These are phyloP conservation scores for Fusarium denticulatum DNA, from an alignment of 2,329 filamentous ascomycete species.

Conservation along the genomic window DNA sequence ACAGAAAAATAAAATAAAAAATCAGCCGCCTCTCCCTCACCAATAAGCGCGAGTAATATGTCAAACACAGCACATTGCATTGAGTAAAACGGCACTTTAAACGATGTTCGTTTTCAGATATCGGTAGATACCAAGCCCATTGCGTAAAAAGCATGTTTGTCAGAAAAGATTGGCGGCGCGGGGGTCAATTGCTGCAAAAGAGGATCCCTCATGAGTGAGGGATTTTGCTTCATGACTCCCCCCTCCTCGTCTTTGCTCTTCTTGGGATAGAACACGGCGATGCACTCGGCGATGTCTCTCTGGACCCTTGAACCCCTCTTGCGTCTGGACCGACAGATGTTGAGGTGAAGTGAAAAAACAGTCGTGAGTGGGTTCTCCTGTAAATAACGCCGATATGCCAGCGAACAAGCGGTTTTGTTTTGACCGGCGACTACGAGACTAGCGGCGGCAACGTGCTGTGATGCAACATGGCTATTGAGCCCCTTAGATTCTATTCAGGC, in stretches of 20 bases:
- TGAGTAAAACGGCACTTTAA: constrained; percentile 31
- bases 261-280: constrained; percentile 39
- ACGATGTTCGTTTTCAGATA: constrained; percentile 29
- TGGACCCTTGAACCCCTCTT: constrained; percentile 36
- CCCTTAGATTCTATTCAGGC: constrained; percentile 1
- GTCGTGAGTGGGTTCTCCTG: constrained; percentile 25
- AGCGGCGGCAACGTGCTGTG: constrained; percentile 33
- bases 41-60: constrained; percentile 22
- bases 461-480: constrained; percentile 21
- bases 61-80: constrained; percentile 37
- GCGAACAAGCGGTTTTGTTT: constrained; percentile 25
- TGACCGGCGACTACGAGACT: constrained; percentile 32
- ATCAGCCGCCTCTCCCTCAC: constrained; percentile 33
- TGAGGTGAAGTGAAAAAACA: constrained; percentile 13
- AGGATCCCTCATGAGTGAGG: constrained; percentile 34
- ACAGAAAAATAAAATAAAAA: constrained; percentile 24
- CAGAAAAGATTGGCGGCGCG: constrained; percentile 21
- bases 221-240: constrained; percentile 34
- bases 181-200: constrained; percentile 18
- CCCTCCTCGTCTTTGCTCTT: constrained; percentile 27
- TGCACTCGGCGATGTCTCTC: constrained; percentile 25
- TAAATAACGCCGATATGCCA: constrained; percentile 38
- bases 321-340: constrained; percentile 20
- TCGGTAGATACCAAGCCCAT: constrained; percentile 31
- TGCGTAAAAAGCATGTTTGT: constrained; percentile 30